phyloP scores from a whole-genome alignment of 2,329 filamentous ascomycete species.

The Colletotrichum echinochloae region DNA sequence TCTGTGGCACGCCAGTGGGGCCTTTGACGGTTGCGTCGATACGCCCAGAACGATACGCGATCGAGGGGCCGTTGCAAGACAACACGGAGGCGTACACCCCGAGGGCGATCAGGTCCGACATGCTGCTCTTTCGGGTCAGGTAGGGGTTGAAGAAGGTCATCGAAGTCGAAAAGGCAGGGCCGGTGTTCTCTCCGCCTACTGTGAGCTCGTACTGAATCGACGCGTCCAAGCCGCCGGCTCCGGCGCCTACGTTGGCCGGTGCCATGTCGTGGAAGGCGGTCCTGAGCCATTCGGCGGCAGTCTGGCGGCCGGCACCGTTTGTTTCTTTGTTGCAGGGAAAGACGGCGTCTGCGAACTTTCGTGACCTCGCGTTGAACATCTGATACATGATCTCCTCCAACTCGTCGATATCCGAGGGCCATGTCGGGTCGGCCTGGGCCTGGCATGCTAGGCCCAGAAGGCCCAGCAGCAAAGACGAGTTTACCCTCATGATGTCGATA shows the following conservation, averaged over 20 bases:
- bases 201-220: constrained; percentile 70
- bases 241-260: constrained; percentile 61
- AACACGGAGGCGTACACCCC: constrained; percentile 69
- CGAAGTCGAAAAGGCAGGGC: constrained; percentile 65
- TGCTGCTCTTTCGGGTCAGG: constrained; percentile 61
- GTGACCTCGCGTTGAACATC: constrained; percentile 64
- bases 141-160: constrained; percentile 66
- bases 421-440: constrained; percentile 64
- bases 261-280: constrained; percentile 73
- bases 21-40: constrained; percentile 64
- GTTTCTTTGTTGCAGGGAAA: constrained; percentile 67
- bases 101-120: constrained; percentile 69
- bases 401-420: constrained; percentile 70
- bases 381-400: constrained; percentile 74
- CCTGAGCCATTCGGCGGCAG: constrained; percentile 72
- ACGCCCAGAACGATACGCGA: constrained; percentile 66
- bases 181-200: constrained; percentile 65
- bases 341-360: constrained; percentile 68
- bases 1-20: constrained; percentile 65
- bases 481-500: constrained; percentile 47
- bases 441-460: constrained; percentile 53
- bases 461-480: constrained; percentile 47
- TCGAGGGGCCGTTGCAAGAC: constrained; percentile 67
- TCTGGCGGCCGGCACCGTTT: constrained; percentile 65
- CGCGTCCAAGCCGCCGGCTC: constrained; percentile 67